These are phyloP conservation scores for Aspergillus incahuasiensis DNA, from an alignment of 495 filamentous ascomycete species.

Conservation along the genomic window DNA sequence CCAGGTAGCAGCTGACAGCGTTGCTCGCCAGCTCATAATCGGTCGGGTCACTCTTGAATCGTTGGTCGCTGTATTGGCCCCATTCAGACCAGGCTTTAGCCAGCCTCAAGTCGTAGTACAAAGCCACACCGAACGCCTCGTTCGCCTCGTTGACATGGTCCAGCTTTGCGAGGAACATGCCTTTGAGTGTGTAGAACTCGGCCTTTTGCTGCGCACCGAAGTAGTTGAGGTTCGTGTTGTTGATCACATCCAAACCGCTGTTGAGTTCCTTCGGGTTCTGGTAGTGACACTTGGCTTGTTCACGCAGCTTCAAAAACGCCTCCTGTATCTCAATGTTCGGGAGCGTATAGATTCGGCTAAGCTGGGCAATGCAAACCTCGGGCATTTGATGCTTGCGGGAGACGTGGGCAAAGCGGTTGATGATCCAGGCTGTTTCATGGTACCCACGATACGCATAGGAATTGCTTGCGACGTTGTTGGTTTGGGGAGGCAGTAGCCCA, in stretches of 20 bases:
- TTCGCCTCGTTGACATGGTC: conserved; percentile 84
- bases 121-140: conserved; percentile 85
- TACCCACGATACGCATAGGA: conserved; percentile 96
- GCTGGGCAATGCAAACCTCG: conserved; percentile 93
- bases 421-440: conserved; percentile 99
- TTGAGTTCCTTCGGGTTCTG: conserved; percentile 88
- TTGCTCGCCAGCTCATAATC: conserved; percentile 79
- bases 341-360: conserved; percentile 95
- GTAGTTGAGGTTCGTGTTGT: conserved; percentile 98
- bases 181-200: conserved; percentile 98
- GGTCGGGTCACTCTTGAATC: conserved; percentile 82
- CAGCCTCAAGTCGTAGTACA: conserved; percentile 91
- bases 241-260: conserved; percentile 94
- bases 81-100: conserved; percentile 99
- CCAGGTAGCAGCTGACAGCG: conserved; percentile 91
- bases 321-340: conserved; percentile 99
- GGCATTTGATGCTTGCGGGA: conserved; percentile 94
- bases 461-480: conserved; percentile 71
- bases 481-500: conserved; percentile 72
- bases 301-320: conserved; percentile 92
- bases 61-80: conserved; percentile 94
- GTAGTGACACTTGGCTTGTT: conserved; percentile 98
- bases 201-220: conserved; percentile 95
- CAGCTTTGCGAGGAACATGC: conserved; percentile 97
- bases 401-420: conserved; percentile 97